Evolutionary conservation across 345 rosid genomes (phyloP).

Genomic region (Camelina neglecta): DNA sequence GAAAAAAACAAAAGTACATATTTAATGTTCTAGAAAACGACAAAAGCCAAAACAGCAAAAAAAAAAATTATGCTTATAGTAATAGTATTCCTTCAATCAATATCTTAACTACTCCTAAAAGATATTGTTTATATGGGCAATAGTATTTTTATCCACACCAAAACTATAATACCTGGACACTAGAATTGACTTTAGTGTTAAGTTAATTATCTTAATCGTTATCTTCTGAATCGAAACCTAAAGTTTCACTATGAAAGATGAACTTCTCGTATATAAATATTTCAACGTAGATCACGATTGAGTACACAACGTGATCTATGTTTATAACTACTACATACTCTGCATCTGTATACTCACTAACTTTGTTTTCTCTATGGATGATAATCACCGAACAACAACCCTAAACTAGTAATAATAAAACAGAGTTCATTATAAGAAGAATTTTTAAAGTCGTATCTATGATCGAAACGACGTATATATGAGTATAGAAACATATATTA

Average conservation of each 20-base stretch:
- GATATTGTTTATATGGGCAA: constrained; percentile 11
- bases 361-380: not conserved
- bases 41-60: constrained; percentile 29
- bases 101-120: constrained; percentile 5
- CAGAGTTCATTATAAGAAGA: constrained; percentile 18
- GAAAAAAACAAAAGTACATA: constrained; percentile 35
- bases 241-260: constrained; percentile 18
- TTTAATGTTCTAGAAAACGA: constrained; percentile 36
- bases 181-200: not conserved
- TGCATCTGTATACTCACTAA: not conserved
- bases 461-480: not conserved
- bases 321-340: not conserved
- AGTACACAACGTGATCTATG: constrained; percentile 6
- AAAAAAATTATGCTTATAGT: not conserved
- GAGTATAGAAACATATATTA: not conserved
- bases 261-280: constrained; percentile 4
- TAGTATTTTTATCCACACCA: constrained; percentile 8
- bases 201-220: not conserved
- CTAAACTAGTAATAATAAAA: constrained; percentile 11
- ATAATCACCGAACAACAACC: not conserved
- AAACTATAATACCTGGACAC: constrained; percentile 5
- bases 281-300: constrained; percentile 8
- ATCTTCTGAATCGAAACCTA: not conserved
- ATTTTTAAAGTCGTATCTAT: not conserved
- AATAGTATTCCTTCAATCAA: constrained; percentile 26